Evolutionary conservation across 2,329 filamentous ascomycete genomes (phyloP), one percentile per base, ranked within the genome.

Genomic region (Fusarium agapanthi): DNA sequence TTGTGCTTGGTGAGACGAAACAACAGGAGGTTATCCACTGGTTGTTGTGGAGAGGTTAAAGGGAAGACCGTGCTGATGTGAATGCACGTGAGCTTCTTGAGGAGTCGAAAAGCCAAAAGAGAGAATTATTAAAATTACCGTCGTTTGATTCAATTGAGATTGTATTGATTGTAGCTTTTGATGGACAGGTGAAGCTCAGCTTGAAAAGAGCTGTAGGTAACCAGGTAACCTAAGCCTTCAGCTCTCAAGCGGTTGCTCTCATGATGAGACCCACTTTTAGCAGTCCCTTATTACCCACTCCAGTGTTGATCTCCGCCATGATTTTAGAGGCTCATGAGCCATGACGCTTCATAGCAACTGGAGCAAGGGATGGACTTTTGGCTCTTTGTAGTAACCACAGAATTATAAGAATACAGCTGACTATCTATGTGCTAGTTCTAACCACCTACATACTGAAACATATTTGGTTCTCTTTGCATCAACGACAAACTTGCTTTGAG

Each of bases 21-120:
- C 34, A 47, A 57, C 32, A 56, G 59, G 65, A 72, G 45, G 30
- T 41, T 51, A 58, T 70, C 61, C 67, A 58, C 69, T 65, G 34
- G 37, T 40, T 72, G 37, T 11, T 30, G 48, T 53, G 40, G 50
- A 47, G 30, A 53, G 53, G 10, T 26, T 56, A 12, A 44, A 34
- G n/a, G 32, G 24, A 28, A 58, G 43, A 22, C 65, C 43, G 65
- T 58, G 65, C 43, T 62, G 45, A 38, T n/a, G 15, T 28, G 26
- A 62, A 48, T 37, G 55, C 55, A 38, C 63, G 43, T 37, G 38
- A 41, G 37, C 24, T 24, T 41, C n/a, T 32, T 41, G 28, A 10
- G 40, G 20, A 26, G 32, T 30, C 11, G 14, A 28, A 16, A 4
- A 9, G 14, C 5, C 34, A 22, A 26, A 37, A 14, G 18, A 28